Evolutionary conservation across 305 asterid genomes (phyloP), one percentile per base, ranked within the genome.

Genomic region (Fraxinus platypoda): DNA sequence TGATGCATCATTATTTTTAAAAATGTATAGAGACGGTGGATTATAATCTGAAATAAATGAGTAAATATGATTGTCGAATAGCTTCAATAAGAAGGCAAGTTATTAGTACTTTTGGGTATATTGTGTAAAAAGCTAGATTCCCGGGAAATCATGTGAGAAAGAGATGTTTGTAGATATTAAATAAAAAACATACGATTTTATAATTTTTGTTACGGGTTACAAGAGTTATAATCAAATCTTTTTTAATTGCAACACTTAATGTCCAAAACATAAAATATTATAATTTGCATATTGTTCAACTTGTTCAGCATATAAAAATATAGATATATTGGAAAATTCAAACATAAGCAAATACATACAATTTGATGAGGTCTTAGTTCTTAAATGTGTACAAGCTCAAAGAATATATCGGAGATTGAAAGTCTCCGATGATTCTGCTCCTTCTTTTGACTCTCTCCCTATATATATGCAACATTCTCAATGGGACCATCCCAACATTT

Each of bases 361-460:
- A 70, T 68, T 75, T 38, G 84, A 76, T 81, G 73, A 13, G 80
- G 31, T 78, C 37, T 12, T 57, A 1, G 41, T 37, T 37, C 41
- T 37, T 37, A 78, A 79, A 79, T 81, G 83, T 84, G 87, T 80
- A 86, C 83, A 87, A 83, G 87, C 79, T 81, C 77, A 75, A 72
- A 83, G 92, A 89, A 91, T 90, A 89, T 87, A 86, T 91, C 82
- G 90, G 95, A 87, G 89, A 91, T 79, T 89, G 92, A 88, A 92
- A 92, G 89, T 90, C 92, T 89, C 93, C 92, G 82, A 83, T 85
- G 90, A 90, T 89, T 89, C 90, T 88, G 92, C 85, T 84, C 82
- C 86, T 49, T 85, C 88, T 88, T 85, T 88, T 84, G 90, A 88
- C 90, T 85, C 85, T 81, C 12, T n/a, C 0, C 3, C 0, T 46